phyloP scores from a whole-genome alignment of 192 early-diverging fungal genomes.

The Dispira parvispora region DNA sequence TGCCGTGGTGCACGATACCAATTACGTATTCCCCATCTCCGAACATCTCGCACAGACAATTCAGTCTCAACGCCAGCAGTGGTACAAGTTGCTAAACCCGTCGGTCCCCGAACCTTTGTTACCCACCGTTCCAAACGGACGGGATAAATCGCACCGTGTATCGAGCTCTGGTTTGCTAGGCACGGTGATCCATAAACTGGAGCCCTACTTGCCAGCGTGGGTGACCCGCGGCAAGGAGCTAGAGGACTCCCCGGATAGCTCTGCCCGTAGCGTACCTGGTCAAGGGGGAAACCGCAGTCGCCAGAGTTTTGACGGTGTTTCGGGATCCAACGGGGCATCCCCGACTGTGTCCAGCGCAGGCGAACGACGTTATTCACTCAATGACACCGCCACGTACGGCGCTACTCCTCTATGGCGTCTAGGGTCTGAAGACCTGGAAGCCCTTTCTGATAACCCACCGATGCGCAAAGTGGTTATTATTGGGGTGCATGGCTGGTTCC shows the following conservation, averaged over 20 bases:
- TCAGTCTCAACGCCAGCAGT: background rate
- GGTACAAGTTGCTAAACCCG: background rate
- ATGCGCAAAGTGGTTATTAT: slow-evolving; percentile 46
- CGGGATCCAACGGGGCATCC: background rate
- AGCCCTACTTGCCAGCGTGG: background rate
- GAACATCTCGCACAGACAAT: background rate
- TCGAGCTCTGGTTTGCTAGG: background rate
- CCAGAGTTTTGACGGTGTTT: background rate
- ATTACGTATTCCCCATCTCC: background rate
- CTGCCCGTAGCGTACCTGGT: too few relatives aligned
- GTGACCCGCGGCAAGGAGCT: background rate
- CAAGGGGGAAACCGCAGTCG: background rate
- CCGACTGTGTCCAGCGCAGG: background rate
- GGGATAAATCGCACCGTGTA: background rate
- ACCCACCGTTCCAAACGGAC: background rate
- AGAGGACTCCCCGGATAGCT: background rate
- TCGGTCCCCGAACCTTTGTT: background rate
- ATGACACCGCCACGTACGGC: background rate
- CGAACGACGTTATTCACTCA: background rate
- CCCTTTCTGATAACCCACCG: background rate
- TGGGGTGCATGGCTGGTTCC: slow-evolving; percentile 89
- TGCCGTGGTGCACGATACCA: background rate
- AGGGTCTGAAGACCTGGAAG: background rate
- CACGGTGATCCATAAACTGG: slow-evolving; percentile 6
- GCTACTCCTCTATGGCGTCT: background rate